Percentiles rank a stretch among this genome's conserved stretches.
Evolutionary conservation across 306 rosid genomes (phyloP).

Genomic region (Luffa aegyptiaca): DNA sequence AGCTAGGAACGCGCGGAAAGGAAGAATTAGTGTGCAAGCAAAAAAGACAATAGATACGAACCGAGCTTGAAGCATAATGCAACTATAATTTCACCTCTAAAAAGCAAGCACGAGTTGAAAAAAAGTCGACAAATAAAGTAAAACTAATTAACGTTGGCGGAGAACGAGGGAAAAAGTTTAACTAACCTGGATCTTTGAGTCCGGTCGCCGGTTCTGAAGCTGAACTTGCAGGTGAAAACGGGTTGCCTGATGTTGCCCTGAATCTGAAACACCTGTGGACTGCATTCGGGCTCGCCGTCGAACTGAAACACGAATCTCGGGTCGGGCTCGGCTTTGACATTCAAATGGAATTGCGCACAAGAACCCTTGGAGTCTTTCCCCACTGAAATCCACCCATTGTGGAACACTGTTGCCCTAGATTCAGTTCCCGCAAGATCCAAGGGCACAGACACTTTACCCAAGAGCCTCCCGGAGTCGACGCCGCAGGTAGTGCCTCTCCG

Average conservation of each 20-base stretch:
- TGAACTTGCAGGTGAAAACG: slow-evolving; percentile 64
- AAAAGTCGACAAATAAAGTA: not conserved
- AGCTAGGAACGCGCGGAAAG: not conserved
- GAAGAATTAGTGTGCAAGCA: not conserved
- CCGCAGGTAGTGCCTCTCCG: slow-evolving; percentile 53
- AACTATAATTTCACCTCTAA: not conserved
- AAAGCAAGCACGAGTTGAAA: not conserved
- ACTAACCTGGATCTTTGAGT: slow-evolving; percentile 50
- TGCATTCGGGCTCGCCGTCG: slow-evolving; percentile 70
- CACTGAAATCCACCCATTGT: slow-evolving; percentile 55
- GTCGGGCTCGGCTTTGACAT: slow-evolving; percentile 59
- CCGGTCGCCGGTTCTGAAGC: slow-evolving; percentile 57
- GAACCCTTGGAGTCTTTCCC: slow-evolving; percentile 45
- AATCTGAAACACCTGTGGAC: slow-evolving; percentile 68
- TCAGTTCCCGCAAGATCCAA: slow-evolving; percentile 41
- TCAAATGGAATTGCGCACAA: slow-evolving; percentile 56
- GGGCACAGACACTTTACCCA: slow-evolving; percentile 43
- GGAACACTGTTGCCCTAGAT: slow-evolving; percentile 29
- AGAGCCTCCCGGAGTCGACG: slow-evolving; percentile 40
- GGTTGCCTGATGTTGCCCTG: slow-evolving; percentile 62
- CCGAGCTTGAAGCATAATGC: not conserved
- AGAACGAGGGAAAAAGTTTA: not conserved
- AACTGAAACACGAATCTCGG: slow-evolving; percentile 66
- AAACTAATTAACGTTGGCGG: not conserved
- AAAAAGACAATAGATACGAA: slow-evolving; percentile 10